Evolutionary conservation across 2,329 filamentous ascomycete genomes (phyloP).

Genomic region (Lachnellula subtilissima): DNA sequence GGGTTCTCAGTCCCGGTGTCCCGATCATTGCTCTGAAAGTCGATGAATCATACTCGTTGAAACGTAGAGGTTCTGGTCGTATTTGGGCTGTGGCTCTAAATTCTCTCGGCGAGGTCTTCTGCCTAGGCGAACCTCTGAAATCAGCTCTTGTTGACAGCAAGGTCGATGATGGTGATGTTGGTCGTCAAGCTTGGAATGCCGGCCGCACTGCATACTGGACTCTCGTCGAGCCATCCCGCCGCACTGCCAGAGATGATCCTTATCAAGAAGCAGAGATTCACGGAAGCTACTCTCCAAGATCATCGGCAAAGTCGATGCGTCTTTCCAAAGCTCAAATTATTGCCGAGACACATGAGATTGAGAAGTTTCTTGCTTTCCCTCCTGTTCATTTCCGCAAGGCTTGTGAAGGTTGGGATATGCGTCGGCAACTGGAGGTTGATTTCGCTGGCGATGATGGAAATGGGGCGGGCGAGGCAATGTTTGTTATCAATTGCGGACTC

Average conservation of each 20-base stretch:
- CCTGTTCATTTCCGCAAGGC: slow-evolving; percentile 73
- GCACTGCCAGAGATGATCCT: slow-evolving; percentile 66
- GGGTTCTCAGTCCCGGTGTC: slow-evolving; percentile 87
- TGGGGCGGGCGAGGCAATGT: slow-evolving; percentile 69
- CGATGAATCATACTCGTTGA: slow-evolving; percentile 74
- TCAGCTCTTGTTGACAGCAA: slow-evolving; percentile 44
- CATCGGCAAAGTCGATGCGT: slow-evolving; percentile 68
- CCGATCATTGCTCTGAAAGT: slow-evolving; percentile 80
- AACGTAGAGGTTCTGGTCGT: slow-evolving; percentile 63
- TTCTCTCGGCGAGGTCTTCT: slow-evolving; percentile 86
- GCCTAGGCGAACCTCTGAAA: slow-evolving; percentile 66
- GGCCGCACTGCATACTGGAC: slow-evolving; percentile 79
- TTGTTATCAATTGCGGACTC: slow-evolving; percentile 66
- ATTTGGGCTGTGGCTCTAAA: slow-evolving; percentile 94
- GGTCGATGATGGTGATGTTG: slow-evolving; percentile 47
- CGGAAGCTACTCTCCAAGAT: slow-evolving; percentile 75
- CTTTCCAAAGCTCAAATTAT: slow-evolving; percentile 65
- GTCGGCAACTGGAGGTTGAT: slow-evolving; percentile 76
- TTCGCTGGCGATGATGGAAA: slow-evolving; percentile 78
- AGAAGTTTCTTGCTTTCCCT: slow-evolving; percentile 65
- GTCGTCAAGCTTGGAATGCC: slow-evolving; percentile 71
- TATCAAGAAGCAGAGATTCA: slow-evolving; percentile 62
- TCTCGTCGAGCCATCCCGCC: slow-evolving; percentile 71
- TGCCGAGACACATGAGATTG: slow-evolving; percentile 77
- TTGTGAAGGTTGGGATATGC: slow-evolving; percentile 91